Conservation (phyloP, 2,329 filamentous ascomycete species). For the Nectriaceae sp. region DNA sequence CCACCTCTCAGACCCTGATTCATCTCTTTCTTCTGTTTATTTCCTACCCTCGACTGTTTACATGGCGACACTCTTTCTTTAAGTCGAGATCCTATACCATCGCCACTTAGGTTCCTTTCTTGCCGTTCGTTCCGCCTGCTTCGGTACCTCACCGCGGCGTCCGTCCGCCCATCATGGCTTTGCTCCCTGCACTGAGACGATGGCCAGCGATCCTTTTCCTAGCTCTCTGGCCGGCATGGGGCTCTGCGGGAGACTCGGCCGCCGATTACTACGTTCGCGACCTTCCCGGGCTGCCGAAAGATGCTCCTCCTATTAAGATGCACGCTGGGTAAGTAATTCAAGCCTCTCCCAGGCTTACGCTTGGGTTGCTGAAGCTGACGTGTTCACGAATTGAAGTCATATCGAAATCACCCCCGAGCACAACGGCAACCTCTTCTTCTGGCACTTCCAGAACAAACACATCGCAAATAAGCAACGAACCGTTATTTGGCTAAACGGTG, state of each 20-base stretch:
- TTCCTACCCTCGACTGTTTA: slow-evolving; percentile 6
- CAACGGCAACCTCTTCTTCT: slow-evolving; percentile 97
- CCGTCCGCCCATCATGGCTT: slow-evolving; percentile 27
- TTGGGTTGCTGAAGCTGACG: slow-evolving; percentile 22
- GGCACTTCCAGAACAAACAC: slow-evolving; percentile 95
- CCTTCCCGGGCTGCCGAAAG: slow-evolving; percentile 78
- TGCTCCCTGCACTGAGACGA: slow-evolving; percentile 27
- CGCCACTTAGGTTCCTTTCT: slow-evolving; percentile 7
- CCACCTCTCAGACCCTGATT: slow-evolving; percentile 15
- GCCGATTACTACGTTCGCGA: slow-evolving; percentile 89
- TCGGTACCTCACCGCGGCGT: slow-evolving; percentile 12
- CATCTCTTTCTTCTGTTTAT: slow-evolving; percentile 5
- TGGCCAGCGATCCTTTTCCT: slow-evolving; percentile 38
- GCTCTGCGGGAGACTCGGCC: slow-evolving; percentile 33
- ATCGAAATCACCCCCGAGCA: slow-evolving; percentile 83
- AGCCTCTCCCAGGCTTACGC: slow-evolving; percentile 6
- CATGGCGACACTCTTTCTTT: slow-evolving; percentile 6
- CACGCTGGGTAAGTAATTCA: slow-evolving; percentile 79
- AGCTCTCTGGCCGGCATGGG: slow-evolving; percentile 44
- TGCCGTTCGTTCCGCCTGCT: not conserved
- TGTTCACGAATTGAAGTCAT: slow-evolving; percentile 59
- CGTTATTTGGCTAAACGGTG: slow-evolving; percentile 96
- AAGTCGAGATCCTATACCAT: slow-evolving; percentile 1
- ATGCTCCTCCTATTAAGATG: slow-evolving; percentile 83
- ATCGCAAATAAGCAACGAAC: slow-evolving; percentile 90